Evolutionary conservation across 208 protist genomes (phyloP), one percentile per base, ranked within the genome.

Genomic region (Wallacemonas sp.): DNA sequence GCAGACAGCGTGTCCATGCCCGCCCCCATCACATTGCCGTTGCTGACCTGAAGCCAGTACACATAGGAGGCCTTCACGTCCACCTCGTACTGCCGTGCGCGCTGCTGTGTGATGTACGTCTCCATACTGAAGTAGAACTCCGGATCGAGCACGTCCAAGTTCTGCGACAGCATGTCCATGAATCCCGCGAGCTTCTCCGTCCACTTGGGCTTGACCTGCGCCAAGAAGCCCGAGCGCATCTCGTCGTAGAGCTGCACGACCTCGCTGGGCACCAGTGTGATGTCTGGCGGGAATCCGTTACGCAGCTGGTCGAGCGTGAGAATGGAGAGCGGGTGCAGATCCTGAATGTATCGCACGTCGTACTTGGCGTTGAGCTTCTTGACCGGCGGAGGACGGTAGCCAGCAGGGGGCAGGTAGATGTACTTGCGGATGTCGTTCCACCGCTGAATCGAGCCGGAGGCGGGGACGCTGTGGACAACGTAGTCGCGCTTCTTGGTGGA

Each of bases 371-470:
- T 91, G 39, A 93, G 63, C 67, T 92, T 93, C 66, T 86, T 91
- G 39, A 83, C 58, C 46, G 71, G 57, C 24, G 50, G 64, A 36
- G 76, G 59, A n/a, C 64, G 53, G 59, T 78, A 74, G 44, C 73
- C 79, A 10, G 81, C 73, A 29, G 81, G 81, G 52, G 89, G 83
- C 41, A 92, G 76, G 60, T 92, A 95, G 52, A 92, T 86, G 78
- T 93, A 95, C 71, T 94, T 94, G 62, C 90, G 86, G 38, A 97
- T 91, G 66, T 97, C 92, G 76, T 94, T 95, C 85, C 87, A 97
- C 17, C 92, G 89, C 66, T 95, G 83, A 50, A 95, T 93, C 22
- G 62, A 73, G 46, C 82, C 87, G 59, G 59, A 66, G 12, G 63
- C 65, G 0, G 89, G 87, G 42, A 97, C 83, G 38, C 89, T 63